These are phyloP conservation scores for Ganoderma sinense DNA, from an alignment of 1,284 basidiomycete genomes.

Conservation along the genomic window DNA sequence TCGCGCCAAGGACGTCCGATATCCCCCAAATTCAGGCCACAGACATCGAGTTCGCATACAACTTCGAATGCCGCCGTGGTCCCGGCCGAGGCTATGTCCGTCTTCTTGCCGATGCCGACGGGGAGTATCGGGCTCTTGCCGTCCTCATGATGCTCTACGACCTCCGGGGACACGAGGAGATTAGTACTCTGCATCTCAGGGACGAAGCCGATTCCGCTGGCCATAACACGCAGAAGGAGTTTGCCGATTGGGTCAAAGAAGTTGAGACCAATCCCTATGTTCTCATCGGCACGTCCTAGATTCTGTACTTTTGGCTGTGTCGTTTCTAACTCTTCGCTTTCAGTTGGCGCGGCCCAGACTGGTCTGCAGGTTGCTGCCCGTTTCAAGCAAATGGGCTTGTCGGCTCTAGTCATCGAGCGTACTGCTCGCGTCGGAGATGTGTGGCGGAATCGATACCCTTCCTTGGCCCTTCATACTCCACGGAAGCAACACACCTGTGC, in stretches of 20 bases:
- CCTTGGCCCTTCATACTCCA: slow-evolving; percentile 55
- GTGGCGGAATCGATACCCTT: slow-evolving; percentile 61
- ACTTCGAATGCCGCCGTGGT: slow-evolving; percentile 47
- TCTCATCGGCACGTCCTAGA: slow-evolving; percentile 34
- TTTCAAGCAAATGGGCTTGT: slow-evolving; percentile 58
- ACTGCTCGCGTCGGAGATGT: slow-evolving; percentile 57
- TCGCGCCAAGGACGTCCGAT: slow-evolving; percentile 37
- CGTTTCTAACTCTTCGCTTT: neutral
- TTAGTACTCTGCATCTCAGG: slow-evolving; percentile 14
- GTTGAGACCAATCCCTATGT: slow-evolving; percentile 39
- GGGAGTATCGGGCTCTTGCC: slow-evolving; percentile 32
- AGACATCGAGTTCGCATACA: slow-evolving; percentile 42
- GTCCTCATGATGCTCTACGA: slow-evolving; percentile 40
- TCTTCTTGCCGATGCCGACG: slow-evolving; percentile 35
- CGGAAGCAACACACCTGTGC: slow-evolving; percentile 44
- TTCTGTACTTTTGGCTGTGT: neutral
- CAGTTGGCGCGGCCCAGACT: slow-evolving; percentile 63
- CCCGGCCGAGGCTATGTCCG: slow-evolving; percentile 47
- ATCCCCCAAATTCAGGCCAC: slow-evolving; percentile 28
- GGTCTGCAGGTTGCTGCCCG: slow-evolving; percentile 61
- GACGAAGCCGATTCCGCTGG: slow-evolving; percentile 18
- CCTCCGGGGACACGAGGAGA: slow-evolving; percentile 43
- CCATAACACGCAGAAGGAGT: slow-evolving; percentile 27
- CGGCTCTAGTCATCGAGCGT: slow-evolving; percentile 56
- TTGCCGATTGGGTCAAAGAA: slow-evolving; percentile 24